Base-by-base conservation (phyloP, 2,329 filamentous ascomycete genomes). In the Aspergillus neoniger region DNA sequence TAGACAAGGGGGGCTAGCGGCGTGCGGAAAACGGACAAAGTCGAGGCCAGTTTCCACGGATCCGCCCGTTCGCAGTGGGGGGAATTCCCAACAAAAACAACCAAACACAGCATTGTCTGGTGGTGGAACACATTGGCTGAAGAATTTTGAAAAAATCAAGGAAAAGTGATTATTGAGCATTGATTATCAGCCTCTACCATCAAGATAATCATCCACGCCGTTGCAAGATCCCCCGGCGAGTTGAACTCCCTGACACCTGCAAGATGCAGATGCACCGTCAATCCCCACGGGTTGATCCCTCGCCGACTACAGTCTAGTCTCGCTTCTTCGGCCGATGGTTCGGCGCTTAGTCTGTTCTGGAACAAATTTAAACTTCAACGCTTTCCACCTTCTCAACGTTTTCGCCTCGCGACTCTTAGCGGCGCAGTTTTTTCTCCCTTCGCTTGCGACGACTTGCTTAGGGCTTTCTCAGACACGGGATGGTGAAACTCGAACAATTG, bases 311-410 rank as follows among this genome's bases (percentile, higher is more conserved):
- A 30, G 28, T 21, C 23, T 53, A 53, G 19, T 10, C 8, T n/a
- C 51, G 2, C 4, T 30, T 30, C 36, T 14, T 44, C 41, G 41
- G 41, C 19, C 41, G 41, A 44, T 19, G 32, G 12, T 52, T 43
- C 38, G 32, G 30, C 17, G 15, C 36, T 39, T 19, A 25, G 38
- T 12, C 38, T 55, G 43, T 55, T 55, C 41, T 55, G 36, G 51
- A 43, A 43, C 15, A 19, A 30, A n/a, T 43, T 55, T 55, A 55
- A 55, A 38, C 32, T 43, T 55, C 52, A 55, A 55, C 52, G 38
- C 44, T 55, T 53, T 55, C 41, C 38, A 28, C 21, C 7, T 43
- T 44, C 52, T 55, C 52, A 55, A 55, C 52, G 28, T 55, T 44
- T 55, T 55, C 38, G 52, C 39, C 52, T 21, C 39, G 38, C 39